Base-by-base conservation (phyloP, 1,284 basidiomycete species). In the Psilocybe mexicana region DNA sequence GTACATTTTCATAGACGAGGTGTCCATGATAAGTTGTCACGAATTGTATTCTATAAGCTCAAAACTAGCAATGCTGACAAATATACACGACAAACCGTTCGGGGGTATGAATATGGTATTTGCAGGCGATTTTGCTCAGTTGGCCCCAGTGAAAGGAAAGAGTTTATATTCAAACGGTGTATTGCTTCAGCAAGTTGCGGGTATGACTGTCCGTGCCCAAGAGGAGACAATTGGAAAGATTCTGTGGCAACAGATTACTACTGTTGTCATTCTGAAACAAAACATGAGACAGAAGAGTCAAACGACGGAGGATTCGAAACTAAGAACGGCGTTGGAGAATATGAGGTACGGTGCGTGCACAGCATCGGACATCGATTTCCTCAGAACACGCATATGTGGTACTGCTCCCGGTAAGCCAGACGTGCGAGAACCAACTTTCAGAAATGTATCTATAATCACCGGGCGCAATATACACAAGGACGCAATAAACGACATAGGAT, bases 1-100 rank as follows among this genome's bases (percentile, higher is more conserved):
- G 3, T 73, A 74, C 52, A 60, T 77, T 2, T 75, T 77, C 51
- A 52, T 75, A 12, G 73, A 76, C 66, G 74, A 76, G 58, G 59
- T 76, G 2, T 76, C 73, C 3, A 76, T 76, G 74, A 38, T 75
- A 3, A 62, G 65, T 3, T 72, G 70, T 52, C 25, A 53, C 36
- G 65, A 67, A 12, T 25, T 76, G 25, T 65, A 62, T 45, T 43
- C 35, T 11, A 68, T 70, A 8, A 65, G 64, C 54, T 40, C 38
- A 0, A 43, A 49, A 36, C 43, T 67, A 25, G 38, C 52, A 2
- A 33, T 48, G 6, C 44, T 62, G 11, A 52, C 33, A 8, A 61
- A 61, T 42, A 38, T 45, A 2, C 28, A 44, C 33, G 60, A 62
- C 30, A 28, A 43, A 28, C 48, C 49, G 14, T 51, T 45, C 26